phyloP scores from a whole-genome alignment of 768 basidiomycete species.

The Tulasnella calospora region DNA sequence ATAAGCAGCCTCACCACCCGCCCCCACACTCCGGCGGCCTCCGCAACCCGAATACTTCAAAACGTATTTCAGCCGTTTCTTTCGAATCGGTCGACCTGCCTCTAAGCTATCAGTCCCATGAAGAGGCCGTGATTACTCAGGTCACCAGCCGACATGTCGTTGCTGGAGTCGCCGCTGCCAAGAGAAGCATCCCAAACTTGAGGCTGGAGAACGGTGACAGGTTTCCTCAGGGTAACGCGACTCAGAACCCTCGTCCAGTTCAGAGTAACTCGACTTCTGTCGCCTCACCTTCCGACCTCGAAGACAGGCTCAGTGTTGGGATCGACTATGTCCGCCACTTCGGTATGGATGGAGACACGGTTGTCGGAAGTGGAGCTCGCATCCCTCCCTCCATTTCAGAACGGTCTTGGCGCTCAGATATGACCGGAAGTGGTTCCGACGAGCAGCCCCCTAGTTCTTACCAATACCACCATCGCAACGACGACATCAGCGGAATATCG shows the following conservation, averaged over 20 bases:
- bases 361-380: neutral
- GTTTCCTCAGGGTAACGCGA: neutral
- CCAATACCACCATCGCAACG: no score
- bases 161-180: slow-evolving; percentile 8
- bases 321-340: slow-evolving; percentile 16
- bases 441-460: no score
- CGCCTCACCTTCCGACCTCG: neutral
- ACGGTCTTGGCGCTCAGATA: neutral
- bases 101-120: neutral
- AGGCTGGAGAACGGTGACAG: neutral
- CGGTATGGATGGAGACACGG: slow-evolving; percentile 12
- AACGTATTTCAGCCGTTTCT: neutral
- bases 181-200: neutral
- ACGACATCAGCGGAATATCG: no score
- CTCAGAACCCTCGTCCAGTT: no score
- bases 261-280: neutral
- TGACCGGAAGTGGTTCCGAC: neutral
- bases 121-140: slow-evolving; percentile 8
- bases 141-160: slow-evolving; percentile 15
- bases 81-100: neutral
- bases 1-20: no score
- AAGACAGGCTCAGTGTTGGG: slow-evolving; percentile 11
- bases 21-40: neutral
- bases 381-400: no score
- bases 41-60: neutral